Base-by-base conservation (phyloP, 176 grass and related monocot genomes). In the Dendrocalamus sinicus region DNA sequence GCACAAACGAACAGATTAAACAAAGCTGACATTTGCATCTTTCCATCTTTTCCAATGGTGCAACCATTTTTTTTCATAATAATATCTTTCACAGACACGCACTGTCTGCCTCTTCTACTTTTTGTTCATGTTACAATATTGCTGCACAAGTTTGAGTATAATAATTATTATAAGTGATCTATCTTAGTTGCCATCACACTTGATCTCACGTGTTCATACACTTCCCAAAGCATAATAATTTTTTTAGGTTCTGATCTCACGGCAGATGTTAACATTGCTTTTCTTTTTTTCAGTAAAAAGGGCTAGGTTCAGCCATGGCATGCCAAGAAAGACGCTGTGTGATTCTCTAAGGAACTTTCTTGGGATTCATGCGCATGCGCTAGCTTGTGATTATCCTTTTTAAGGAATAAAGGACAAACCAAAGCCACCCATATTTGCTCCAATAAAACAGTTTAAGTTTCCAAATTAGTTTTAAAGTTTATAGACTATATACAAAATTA, bases 361-460 rank as follows among this genome's bases (percentile, higher is more conserved):
- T 57, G 83, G 85, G 86, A 92, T 92, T 90, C 84, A 88, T 90
- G 90, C 88, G 93, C 88, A 83, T 94, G 73, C 80, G 83, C 67
- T 89, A 40, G 51, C 51, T 76, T 61, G 28, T 78, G 59, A 41
- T 59, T n/a, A 74, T 63, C 65, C 14, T 75, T 70, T 88, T 71
- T 44, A 22, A 77, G 23, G 8, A 50, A 26, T 22, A 76, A 47
- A 71, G 14, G 54, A 30, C 19, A 69, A 57, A 46, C 44, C 0
- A 28, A 75, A 77, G 17, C 53, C 44, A 20, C 11, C 80, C 68
- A 39, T 62, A 67, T 46, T 81, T 81, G 41, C 14, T 46, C 50
- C 45, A 9, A 10, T 61, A 61, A 12, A 73, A 41, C 10, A 50
- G 28, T 32, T 35, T 50, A 53, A 48, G 16, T 75, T 76, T 10